phyloP scores from a whole-genome alignment of 306 rosid genomes.

The Cicer chorassanicum region DNA sequence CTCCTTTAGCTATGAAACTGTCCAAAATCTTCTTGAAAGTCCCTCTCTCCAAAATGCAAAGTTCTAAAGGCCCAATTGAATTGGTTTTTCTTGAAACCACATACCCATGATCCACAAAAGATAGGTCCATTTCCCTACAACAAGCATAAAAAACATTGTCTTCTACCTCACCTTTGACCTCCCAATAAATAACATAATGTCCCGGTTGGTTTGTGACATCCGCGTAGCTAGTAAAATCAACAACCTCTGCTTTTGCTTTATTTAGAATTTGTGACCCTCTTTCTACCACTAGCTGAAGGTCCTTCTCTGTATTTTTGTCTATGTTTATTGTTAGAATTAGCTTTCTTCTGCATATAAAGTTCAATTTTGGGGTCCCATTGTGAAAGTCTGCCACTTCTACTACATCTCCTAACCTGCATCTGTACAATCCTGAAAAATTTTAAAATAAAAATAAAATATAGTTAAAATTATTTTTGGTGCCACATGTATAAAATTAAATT shows the following conservation, averaged over 20 bases:
- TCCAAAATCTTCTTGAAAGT: slow-evolving; percentile 83
- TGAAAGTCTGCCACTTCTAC: slow-evolving; percentile 88
- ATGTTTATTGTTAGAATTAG: slow-evolving; percentile 72
- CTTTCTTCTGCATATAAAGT: slow-evolving; percentile 79
- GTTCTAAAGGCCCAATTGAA: slow-evolving; percentile 80
- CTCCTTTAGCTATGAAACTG: slow-evolving; percentile 66
- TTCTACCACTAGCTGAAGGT: slow-evolving; percentile 86
- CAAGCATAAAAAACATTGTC: slow-evolving; percentile 59
- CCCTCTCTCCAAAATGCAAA: slow-evolving; percentile 72
- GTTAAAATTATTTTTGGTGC: not conserved
- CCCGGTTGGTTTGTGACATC: slow-evolving; percentile 61
- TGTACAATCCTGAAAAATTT: slow-evolving; percentile 68
- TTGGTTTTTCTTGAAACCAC: slow-evolving; percentile 75
- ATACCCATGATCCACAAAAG: slow-evolving; percentile 82
- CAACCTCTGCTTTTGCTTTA: slow-evolving; percentile 60
- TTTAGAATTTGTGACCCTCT: slow-evolving; percentile 60
- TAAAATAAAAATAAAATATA: not conserved
- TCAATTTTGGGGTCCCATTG: slow-evolving; percentile 79
- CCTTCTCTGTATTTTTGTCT: slow-evolving; percentile 92
- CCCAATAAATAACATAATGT: slow-evolving; percentile 84
- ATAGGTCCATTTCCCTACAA: slow-evolving; percentile 73
- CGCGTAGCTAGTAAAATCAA: slow-evolving; percentile 88
- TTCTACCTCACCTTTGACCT: slow-evolving; percentile 75
- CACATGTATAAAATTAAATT: not conserved
- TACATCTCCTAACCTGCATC: slow-evolving; percentile 89